These are phyloP conservation scores for Articulospora tetracladia DNA, from an alignment of 495 filamentous ascomycete genomes.

Conservation along the genomic window DNA sequence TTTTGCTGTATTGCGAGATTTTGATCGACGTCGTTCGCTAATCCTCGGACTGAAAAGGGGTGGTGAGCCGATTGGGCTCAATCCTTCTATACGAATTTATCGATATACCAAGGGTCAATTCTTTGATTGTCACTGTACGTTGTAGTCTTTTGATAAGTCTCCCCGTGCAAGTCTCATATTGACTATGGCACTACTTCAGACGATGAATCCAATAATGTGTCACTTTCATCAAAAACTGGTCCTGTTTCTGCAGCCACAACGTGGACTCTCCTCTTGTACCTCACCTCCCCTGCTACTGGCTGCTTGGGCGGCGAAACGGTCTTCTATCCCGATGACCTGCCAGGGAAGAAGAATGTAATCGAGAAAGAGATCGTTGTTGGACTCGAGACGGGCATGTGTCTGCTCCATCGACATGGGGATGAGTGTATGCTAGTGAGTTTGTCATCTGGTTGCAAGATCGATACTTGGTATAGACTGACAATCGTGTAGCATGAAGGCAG, in stretches of 20 bases:
- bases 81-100: conserved; percentile 87
- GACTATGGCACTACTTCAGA: conserved; percentile 40
- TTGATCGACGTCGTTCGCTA: neutral
- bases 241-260: conserved; percentile 68
- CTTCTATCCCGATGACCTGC: conserved; percentile 68
- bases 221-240: conserved; percentile 42
- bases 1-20: neutral
- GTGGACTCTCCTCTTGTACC: conserved; percentile 88
- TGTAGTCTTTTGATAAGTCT: neutral
- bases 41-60: conserved; percentile 53
- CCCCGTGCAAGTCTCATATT: neutral
- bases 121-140: conserved; percentile 81
- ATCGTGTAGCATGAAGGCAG: conserved; percentile 64
- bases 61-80: conserved; percentile 79
- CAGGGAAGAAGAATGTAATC: conserved; percentile 31
- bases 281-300: conserved; percentile 64
- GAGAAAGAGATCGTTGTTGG: conserved; percentile 61
- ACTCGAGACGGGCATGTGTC: conserved; percentile 74
- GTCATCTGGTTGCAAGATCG: neutral
- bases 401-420: conserved; percentile 86
- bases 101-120: conserved; percentile 85
- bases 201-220: conserved; percentile 72
- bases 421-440: conserved; percentile 65
- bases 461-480: conserved; percentile 19
- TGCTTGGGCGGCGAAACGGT: conserved; percentile 84